A percentile compares a stretch with the other conserved stretches of the same genome.
phyloP scores from a whole-genome alignment of 441 rosid genomes.

The Adansonia gregorii region DNA sequence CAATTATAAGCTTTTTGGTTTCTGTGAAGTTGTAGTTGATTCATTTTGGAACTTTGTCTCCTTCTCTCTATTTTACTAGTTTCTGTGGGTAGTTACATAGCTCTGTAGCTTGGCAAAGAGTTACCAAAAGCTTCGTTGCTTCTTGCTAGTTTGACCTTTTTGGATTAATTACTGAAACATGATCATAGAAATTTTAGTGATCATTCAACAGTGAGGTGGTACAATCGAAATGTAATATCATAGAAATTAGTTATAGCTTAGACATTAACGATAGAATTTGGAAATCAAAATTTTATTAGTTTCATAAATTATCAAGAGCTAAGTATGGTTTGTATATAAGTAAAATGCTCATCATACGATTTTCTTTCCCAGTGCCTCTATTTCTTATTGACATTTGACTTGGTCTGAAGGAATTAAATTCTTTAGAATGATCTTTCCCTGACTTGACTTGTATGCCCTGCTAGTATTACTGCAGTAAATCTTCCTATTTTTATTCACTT shows the following conservation, averaged over 20 bases:
- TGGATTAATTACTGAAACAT: background rate
- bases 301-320: background rate
- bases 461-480: background rate
- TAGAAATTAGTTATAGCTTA: background rate
- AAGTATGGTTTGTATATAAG: background rate
- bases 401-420: background rate
- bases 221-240: background rate
- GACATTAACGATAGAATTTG: slow-evolving; percentile 8
- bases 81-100: background rate
- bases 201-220: background rate
- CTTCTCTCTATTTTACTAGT: background rate
- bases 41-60: background rate
- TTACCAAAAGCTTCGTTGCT: background rate
- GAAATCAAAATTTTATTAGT: background rate
- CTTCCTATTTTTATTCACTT: background rate
- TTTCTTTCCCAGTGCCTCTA: background rate
- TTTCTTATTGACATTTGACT: background rate
- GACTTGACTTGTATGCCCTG: background rate
- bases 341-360: background rate
- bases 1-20: background rate
- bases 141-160: background rate
- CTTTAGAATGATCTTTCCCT: background rate
- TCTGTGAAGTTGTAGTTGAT: background rate
- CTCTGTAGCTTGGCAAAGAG: background rate
- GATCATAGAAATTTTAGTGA: no score